A percentile compares a stretch with the other conserved stretches of the same genome.
Conservation (phyloP, 495 filamentous ascomycete species). For the Bacidia gigantensis region DNA sequence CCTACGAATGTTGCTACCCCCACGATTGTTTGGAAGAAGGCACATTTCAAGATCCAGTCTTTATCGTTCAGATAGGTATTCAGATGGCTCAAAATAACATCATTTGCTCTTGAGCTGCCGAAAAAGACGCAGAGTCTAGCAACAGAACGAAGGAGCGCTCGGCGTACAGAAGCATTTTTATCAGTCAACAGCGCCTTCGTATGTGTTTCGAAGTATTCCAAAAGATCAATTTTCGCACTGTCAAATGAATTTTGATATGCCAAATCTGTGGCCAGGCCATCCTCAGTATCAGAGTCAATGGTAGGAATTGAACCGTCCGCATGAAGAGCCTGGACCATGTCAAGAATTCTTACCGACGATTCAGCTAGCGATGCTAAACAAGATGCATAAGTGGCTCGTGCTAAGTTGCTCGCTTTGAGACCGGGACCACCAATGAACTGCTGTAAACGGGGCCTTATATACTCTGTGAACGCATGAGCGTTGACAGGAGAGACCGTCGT, state of each 20-base stretch:
- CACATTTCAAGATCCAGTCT: conserved; percentile 92
- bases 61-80: conserved; percentile 96
- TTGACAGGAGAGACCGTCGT: conserved; percentile 84
- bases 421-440: conserved; percentile 45
- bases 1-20: conserved; percentile 87
- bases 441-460: conserved; percentile 75
- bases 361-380: conserved; percentile 85
- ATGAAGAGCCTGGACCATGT: conserved; percentile 77
- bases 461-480: conserved; percentile 88
- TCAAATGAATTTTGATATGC: conserved; percentile 76
- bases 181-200: conserved; percentile 86
- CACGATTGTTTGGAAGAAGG: conserved; percentile 91
- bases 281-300: conserved; percentile 69
- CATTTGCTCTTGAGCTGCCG: conserved; percentile 73
- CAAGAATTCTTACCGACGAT: conserved; percentile 72
- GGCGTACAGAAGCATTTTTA: conserved; percentile 68
- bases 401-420: conserved; percentile 46
- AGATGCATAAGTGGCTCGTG: conserved; percentile 82
- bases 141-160: conserved; percentile 89
- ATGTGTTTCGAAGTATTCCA: conserved; percentile 69
- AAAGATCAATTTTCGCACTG: conserved; percentile 58
- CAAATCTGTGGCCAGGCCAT: conserved; percentile 40
- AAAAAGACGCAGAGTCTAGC: conserved; percentile 91
- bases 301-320: conserved; percentile 71
- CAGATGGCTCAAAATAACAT: conserved; percentile 85